Conservation (phyloP, 495 filamentous ascomycete species). For the Penicillium silybi region DNA sequence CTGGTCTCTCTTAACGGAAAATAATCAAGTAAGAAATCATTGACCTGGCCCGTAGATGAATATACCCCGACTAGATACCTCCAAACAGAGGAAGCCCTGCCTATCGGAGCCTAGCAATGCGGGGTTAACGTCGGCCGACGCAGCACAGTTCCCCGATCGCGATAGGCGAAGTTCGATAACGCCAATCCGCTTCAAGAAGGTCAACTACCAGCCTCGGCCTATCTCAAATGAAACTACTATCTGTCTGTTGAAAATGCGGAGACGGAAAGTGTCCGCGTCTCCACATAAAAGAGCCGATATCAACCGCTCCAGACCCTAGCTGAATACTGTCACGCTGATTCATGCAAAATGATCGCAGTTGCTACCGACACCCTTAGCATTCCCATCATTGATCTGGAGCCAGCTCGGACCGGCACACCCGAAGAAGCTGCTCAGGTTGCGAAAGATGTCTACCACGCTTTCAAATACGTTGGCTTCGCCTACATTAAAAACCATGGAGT, state of each 20-base stretch:
- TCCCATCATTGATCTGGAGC: conserved; percentile 4
- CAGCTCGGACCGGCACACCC: background rate
- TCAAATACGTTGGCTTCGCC: conserved; percentile 11
- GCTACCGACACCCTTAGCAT: background rate
- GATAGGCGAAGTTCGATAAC: background rate
- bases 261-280: background rate
- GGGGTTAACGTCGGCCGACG: background rate
- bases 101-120: background rate
- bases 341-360: background rate
- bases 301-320: background rate
- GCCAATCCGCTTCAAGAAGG: conserved; percentile 5
- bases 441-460: conserved; percentile 4
- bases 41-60: background rate
- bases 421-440: background rate
- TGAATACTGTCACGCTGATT: background rate
- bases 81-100: background rate
- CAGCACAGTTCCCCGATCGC: background rate
- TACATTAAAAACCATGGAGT: conserved; percentile 12
- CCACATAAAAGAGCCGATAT: background rate
- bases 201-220: background rate
- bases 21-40: background rate
- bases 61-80: background rate
- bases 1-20: background rate
- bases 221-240: background rate
- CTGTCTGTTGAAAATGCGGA: background rate